These are phyloP conservation scores for Psidium friedrichsthalianum DNA, from an alignment of 345 rosid species.

Conservation along the genomic window DNA sequence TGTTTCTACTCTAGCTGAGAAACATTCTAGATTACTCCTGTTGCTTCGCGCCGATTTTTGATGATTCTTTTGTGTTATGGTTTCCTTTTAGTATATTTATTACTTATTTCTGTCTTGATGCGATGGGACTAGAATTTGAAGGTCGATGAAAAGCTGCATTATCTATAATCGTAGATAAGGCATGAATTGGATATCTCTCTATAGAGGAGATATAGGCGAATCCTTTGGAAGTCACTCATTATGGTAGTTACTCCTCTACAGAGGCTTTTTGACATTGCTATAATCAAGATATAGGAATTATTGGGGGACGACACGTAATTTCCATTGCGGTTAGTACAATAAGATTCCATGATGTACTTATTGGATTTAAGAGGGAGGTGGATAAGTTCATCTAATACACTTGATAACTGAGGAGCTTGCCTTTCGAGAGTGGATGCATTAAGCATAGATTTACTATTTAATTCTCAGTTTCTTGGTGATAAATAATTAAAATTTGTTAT, in stretches of 20 bases:
- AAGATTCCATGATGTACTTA: neutral
- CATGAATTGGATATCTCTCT: neutral
- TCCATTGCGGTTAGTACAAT: neutral
- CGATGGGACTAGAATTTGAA: neutral
- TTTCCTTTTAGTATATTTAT: neutral
- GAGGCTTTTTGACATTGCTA: neutral
- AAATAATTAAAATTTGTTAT: neutral
- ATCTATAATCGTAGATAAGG: neutral
- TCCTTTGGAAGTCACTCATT: neutral
- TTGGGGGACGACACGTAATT: neutral
- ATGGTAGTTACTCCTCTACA: neutral
- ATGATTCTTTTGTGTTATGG: neutral
- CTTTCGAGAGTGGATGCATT: neutral
- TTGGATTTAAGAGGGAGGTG: neutral
- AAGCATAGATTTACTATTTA: neutral
- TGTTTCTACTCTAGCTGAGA: neutral
- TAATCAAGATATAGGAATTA: neutral
- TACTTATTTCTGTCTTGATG: neutral
- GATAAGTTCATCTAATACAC: neutral
- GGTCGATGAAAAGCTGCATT: neutral
- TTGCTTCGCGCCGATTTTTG: neutral
- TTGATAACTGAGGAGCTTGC: neutral
- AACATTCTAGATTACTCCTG: neutral
- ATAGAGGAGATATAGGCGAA: neutral
- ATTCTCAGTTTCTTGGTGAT: neutral